Base-by-base conservation (phyloP, 345 rosid genomes). In the Sonneratia caseolaris region DNA sequence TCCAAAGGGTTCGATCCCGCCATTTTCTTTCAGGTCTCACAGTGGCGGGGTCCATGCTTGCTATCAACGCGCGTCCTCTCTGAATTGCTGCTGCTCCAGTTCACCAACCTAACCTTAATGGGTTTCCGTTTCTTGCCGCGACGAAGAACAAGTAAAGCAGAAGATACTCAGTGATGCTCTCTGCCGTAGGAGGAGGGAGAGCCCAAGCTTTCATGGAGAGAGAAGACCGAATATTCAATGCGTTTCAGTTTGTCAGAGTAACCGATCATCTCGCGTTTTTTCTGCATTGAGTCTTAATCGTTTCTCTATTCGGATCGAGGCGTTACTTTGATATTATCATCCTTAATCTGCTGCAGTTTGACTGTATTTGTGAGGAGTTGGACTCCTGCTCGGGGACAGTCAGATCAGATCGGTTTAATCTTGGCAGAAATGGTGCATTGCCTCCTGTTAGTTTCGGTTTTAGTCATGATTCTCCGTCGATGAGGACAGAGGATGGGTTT, bases 401-500 rank as follows among this genome's bases (percentile, higher is more conserved):
- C 3, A 8, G 65, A 22, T 61, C 36, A 4, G 36, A 24, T 11
- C 10, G 68, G 68, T 43, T 56, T 37, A 57, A 49, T 13, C 42
- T 72, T 43, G 1, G 32, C 56, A 0, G 74, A 43, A 6, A 22
- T 22, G 16, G 5, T 35, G 18, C 13, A 8, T 40, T 21, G 1
- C 5, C 45, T 42, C 10, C 45, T 42, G 5, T 42, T 42, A 42
- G 45, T 42, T 42, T 42, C 2, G 45, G 10, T 42, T 4, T 42
- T 42, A 42, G 3, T 42, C 10, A 42, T 19, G 42, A 3, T 9
- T 35, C 19, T 43, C 70, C 21, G 5, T 4, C n/a, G 22, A 7
- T 9, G 70, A 42, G 5, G 32, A 27, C 21, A 24, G 68, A 83
- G 81, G 72, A 91, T 96, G 98, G 99, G 98, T 67, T 79, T 92